A percentile compares a stretch with the other conserved stretches of the same genome.
Evolutionary conservation across 169 alveolate genomes (phyloP).

Genomic region (Miamiensis avidus): DNA sequence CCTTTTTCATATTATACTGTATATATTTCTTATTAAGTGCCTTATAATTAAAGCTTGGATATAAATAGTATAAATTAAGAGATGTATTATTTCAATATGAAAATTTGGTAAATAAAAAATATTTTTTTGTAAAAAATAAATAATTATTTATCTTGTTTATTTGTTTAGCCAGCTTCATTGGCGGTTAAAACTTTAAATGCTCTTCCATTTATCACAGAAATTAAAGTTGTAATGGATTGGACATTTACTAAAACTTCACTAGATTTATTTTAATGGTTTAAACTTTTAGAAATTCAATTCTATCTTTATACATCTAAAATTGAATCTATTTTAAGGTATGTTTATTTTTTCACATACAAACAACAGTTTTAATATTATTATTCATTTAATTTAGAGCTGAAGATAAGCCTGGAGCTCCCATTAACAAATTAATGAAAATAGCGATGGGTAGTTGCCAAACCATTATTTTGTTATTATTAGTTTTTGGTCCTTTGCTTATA

Average conservation of each 20-base stretch:
- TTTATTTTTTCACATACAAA: too few relatives aligned
- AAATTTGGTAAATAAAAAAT: slow-evolving; percentile 5
- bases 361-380: too few relatives aligned
- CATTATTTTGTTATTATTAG: slow-evolving; percentile 20
- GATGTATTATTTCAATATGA: slow-evolving; percentile 29
- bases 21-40: slow-evolving; percentile 55
- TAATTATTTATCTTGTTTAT: neutral
- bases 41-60: slow-evolving; percentile 57
- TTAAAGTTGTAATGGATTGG: slow-evolving; percentile 87
- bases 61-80: slow-evolving; percentile 51
- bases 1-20: slow-evolving; percentile 48
- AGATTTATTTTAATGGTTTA: slow-evolving; percentile 85
- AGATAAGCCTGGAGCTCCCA: slow-evolving; percentile 20
- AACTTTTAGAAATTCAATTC: slow-evolving; percentile 71
- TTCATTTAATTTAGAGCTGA: neutral
- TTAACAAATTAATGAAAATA: slow-evolving; percentile 26
- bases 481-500: slow-evolving; percentile 62
- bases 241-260: slow-evolving; percentile 84
- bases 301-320: slow-evolving; percentile 46
- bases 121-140: neutral
- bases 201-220: slow-evolving; percentile 84
- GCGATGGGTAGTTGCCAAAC: slow-evolving; percentile 30
- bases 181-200: slow-evolving; percentile 57
- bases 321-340: too few relatives aligned
- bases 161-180: neutral